phyloP scores from a whole-genome alignment of 176 grass and related monocot genomes.

The Hyparrhenia diplandra region DNA sequence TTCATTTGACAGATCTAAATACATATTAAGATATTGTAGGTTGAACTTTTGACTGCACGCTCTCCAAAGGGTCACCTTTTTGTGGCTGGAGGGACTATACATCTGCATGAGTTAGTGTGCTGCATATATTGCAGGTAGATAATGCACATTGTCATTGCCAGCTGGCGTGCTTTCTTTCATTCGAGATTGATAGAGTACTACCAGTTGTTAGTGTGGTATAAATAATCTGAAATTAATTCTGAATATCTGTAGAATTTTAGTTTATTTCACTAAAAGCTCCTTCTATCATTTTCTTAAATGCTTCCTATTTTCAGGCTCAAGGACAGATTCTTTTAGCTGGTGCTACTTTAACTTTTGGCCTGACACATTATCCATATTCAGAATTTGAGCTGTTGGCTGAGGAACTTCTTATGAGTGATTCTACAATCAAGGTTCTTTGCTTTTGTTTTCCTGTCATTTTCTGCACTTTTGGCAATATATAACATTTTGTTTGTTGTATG shows the following conservation, averaged over 20 bases:
- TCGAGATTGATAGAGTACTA: neutral
- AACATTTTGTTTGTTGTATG: slow-evolving; percentile 10
- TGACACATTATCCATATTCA: slow-evolving; percentile 90
- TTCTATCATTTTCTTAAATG: slow-evolving; percentile 6
- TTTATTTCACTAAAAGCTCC: slow-evolving; percentile 22
- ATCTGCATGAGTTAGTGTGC: neutral
- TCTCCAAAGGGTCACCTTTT: neutral
- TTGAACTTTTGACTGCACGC: neutral
- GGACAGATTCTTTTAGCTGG: slow-evolving; percentile 68
- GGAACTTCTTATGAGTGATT: slow-evolving; percentile 99
- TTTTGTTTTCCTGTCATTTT: slow-evolving; percentile 12
- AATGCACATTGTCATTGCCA: neutral
- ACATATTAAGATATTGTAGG: neutral
- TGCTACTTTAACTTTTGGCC: slow-evolving; percentile 76
- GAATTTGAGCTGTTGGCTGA: slow-evolving; percentile 93
- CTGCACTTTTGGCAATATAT: slow-evolving; percentile 8
- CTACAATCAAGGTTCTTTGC: slow-evolving; percentile 70
- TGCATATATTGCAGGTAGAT: slow-evolving; percentile 15
- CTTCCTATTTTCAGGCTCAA: slow-evolving; percentile 70
- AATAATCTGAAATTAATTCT: neutral
- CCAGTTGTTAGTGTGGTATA: slow-evolving; percentile 10
- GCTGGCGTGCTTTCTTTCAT: neutral
- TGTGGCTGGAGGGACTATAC: neutral
- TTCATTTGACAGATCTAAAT: neutral
- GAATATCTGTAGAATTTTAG: neutral